A percentile compares a stretch with the other conserved stretches of the same genome.
phyloP scores from a whole-genome alignment of 768 basidiomycete genomes.

The Mycena galericulata region DNA sequence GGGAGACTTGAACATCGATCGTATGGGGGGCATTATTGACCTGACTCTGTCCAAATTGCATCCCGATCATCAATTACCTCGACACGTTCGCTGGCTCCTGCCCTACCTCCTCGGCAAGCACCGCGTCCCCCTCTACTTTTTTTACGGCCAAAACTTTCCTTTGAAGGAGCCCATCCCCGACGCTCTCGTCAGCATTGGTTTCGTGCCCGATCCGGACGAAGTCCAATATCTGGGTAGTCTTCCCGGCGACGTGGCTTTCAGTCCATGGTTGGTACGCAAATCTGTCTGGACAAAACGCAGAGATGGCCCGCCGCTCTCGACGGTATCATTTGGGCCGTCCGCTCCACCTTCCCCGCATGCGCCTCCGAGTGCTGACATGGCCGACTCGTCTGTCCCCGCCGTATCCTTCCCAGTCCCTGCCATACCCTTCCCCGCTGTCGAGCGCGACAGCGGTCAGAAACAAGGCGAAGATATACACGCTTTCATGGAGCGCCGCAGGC shows the following conservation, averaged over 20 bases:
- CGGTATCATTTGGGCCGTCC: neutral
- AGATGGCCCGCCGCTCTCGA: neutral
- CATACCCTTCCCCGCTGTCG: constrained; percentile 13
- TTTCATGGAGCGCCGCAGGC: constrained; percentile 24
- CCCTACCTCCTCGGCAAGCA: constrained; percentile 19
- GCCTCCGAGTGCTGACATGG: neutral
- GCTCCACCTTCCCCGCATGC: constrained; percentile 14
- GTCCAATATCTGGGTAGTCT: constrained; percentile 2
- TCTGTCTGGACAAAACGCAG: constrained; percentile 1
- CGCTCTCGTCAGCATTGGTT: neutral
- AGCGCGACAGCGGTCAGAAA: constrained; percentile 25
- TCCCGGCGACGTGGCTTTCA: constrained; percentile 18
- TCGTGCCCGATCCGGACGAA: constrained; percentile 12
- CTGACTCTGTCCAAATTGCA: constrained; percentile 17
- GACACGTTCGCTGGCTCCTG: constrained; percentile 24
- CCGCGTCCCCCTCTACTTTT: constrained; percentile 29
- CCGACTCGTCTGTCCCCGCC: neutral
- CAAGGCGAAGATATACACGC: constrained; percentile 20
- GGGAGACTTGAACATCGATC: constrained; percentile 21
- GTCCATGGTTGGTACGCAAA: constrained; percentile 2
- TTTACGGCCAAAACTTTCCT: constrained; percentile 24
- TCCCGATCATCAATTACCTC: constrained; percentile 17
- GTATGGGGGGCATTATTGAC: constrained; percentile 29
- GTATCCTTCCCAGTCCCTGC: too few species aligned
- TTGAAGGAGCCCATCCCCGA: constrained; percentile 21